These are phyloP conservation scores for Cornus suecica DNA, from an alignment of 148 eudicot genomes.

Conservation along the genomic window DNA sequence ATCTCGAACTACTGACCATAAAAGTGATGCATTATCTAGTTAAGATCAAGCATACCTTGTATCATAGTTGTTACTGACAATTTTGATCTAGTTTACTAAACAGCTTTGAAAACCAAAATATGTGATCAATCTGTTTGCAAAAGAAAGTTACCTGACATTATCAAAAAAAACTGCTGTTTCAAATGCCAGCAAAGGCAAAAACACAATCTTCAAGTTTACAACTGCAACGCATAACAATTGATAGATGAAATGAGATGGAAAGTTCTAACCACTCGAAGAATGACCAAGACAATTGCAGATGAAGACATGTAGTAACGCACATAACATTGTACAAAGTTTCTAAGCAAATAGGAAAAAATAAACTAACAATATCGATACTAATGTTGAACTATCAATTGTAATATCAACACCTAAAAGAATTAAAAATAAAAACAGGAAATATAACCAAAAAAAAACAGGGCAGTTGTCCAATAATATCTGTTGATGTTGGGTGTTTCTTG, in stretches of 20 bases:
- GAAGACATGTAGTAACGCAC: not conserved
- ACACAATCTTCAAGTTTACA: constrained; percentile 41
- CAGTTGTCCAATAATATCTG: not conserved
- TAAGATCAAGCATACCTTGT: not conserved
- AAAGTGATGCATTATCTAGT: not conserved
- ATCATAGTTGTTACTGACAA: not conserved
- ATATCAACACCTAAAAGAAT: not conserved
- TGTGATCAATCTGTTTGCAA: not conserved
- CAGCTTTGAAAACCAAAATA: not conserved
- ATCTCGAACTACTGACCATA: not conserved
- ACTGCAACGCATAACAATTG: constrained; percentile 26
- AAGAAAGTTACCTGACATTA: constrained; percentile 32
- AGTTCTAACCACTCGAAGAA: not conserved
- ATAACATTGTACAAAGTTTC: not conserved
- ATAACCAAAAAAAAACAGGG: not conserved
- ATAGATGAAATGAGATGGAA: constrained; percentile 4
- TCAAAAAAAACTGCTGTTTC: constrained; percentile 39
- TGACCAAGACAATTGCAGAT: not conserved
- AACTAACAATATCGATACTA: too few species aligned
- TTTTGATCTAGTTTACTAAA: not conserved
- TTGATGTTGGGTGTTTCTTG: not conserved
- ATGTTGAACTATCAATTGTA: constrained; percentile 1
- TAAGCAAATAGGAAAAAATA: not conserved
- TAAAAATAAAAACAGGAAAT: not conserved
- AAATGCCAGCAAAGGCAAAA: constrained; percentile 39